Evolutionary conservation across 2,329 filamentous ascomycete species (phyloP), one percentile per base, ranked within the genome.

Genomic region (Sordariomycetes sp.): DNA sequence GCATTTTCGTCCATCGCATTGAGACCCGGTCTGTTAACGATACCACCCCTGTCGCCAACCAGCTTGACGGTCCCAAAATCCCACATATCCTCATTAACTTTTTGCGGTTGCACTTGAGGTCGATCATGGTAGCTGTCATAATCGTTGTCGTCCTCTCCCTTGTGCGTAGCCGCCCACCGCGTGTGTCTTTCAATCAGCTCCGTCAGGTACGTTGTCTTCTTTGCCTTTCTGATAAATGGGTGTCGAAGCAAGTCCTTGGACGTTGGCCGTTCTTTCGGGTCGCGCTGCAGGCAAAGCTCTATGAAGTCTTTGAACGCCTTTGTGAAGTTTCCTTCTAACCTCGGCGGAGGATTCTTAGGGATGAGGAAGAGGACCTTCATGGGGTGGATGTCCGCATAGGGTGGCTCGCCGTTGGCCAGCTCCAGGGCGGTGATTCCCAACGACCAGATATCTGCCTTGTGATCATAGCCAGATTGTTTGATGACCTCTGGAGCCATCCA

Each of bases 401-500:
- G 90, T 17, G 90, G 90, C 53, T 95, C 88, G 42, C 90, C 88
- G 42, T 86, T 83, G 35, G 90, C 90, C 42, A 96, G 61, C 57
- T 95, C 90, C 27, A 96, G 73, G 2, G 90, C 88, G 1, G 90
- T 95, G 53, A 95, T 95, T 25, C 90, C 90, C 14, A 95, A 67
- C 2, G 90, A 95, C 90, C 90, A 96, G 38, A 96, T 94, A 53
- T 96, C 90, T 29, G 90, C 90, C 63, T 95, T 95, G 63, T 94
- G 86, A 57, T 95, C 90, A 64, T 96, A 95, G 32, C 90, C 90
- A 38, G 87, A 94, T 58, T 98, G 90, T 63, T 94, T 94, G 58
- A 98, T 98, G 36, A 96, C 90, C 61, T 98, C 90, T 9, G 90
- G 90, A 3, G 92, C 90, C 90, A 98, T 98, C 92, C 92, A 98